A percentile compares a stretch with the other conserved stretches of the same genome.
phyloP scores from a whole-genome alignment of 1,284 basidiomycete species.

The Tilletia walkeri region DNA sequence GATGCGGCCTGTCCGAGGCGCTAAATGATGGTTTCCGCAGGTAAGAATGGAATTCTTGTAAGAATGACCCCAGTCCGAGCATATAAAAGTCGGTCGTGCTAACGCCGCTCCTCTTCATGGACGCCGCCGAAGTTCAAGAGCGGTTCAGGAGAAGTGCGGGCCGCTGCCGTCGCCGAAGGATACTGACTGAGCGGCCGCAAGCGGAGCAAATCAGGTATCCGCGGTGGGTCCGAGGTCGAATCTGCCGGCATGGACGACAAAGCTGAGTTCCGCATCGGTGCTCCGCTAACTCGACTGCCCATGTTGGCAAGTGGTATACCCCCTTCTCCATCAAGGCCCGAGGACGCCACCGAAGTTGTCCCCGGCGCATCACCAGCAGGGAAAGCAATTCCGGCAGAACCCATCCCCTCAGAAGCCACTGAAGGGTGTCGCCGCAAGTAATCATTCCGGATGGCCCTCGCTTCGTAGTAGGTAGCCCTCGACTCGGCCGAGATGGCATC shows the following conservation, averaged over 20 bases:
- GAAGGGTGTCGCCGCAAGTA: constrained; percentile 13
- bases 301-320: too few species aligned
- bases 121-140: neutral
- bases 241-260: neutral
- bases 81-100: too few species aligned
- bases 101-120: neutral
- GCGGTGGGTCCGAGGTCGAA: neutral
- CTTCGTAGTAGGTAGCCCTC: neutral
- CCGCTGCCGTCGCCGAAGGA: neutral
- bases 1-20: neutral
- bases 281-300: too few species aligned
- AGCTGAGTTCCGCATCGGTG: neutral
- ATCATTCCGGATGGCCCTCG: constrained; percentile 13
- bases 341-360: too few species aligned
- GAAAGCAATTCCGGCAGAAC: too few species aligned
- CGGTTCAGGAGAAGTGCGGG: constrained; percentile 5
- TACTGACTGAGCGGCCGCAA: neutral
- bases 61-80: too few species aligned
- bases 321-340: too few species aligned
- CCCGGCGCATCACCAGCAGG: too few species aligned
- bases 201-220: neutral
- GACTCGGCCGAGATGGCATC: constrained; percentile 7
- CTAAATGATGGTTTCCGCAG: neutral
- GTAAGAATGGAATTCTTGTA: too few species aligned
- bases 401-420: too few species aligned